phyloP scores from a whole-genome alignment of 2,329 filamentous ascomycete genomes.

The Trichoderma sp. region DNA sequence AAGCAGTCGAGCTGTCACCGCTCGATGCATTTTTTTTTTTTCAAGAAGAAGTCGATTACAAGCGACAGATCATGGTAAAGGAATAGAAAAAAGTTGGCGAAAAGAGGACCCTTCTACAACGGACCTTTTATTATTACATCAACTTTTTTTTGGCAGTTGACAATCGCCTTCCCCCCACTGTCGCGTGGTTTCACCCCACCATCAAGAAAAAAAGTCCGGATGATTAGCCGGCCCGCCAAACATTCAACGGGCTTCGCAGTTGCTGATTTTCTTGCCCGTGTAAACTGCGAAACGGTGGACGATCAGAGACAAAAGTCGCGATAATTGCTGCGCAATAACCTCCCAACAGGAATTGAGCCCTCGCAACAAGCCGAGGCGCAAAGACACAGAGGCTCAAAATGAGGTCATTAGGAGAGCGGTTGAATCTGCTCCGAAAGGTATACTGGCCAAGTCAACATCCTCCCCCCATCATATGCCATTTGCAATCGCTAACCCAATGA shows the following conservation, averaged over 20 bases:
- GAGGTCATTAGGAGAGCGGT: conserved; percentile 63
- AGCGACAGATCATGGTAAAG: not conserved
- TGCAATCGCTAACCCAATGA: not conserved
- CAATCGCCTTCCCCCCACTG: not conserved
- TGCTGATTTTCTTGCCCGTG: conserved; percentile 35
- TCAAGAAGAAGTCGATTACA: not conserved
- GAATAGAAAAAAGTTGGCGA: not conserved
- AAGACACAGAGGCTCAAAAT: conserved; percentile 35
- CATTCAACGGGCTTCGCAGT: conserved; percentile 30
- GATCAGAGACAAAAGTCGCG: not conserved
- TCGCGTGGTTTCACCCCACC: conserved; percentile 22
- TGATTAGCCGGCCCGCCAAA: conserved; percentile 35
- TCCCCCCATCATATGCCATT: conserved; percentile 30
- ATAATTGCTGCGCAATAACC: conserved; percentile 7
- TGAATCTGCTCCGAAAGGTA: conserved; percentile 73
- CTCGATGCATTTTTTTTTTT: conserved; percentile 48
- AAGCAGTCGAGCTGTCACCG: conserved; percentile 48
- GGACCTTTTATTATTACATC: conserved; percentile 4
- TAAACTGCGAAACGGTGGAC: not conserved
- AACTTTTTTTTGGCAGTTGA: conserved; percentile 1
- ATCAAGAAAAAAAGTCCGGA: conserved; percentile 29
- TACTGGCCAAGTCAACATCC: conserved; percentile 34
- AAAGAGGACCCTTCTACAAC: conserved; percentile 5
- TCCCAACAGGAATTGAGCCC: conserved; percentile 20
- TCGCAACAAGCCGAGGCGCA: conserved; percentile 18